Conservation (phyloP, 2,329 filamentous ascomycete species). For the Teratosphaeria zuluensis region DNA sequence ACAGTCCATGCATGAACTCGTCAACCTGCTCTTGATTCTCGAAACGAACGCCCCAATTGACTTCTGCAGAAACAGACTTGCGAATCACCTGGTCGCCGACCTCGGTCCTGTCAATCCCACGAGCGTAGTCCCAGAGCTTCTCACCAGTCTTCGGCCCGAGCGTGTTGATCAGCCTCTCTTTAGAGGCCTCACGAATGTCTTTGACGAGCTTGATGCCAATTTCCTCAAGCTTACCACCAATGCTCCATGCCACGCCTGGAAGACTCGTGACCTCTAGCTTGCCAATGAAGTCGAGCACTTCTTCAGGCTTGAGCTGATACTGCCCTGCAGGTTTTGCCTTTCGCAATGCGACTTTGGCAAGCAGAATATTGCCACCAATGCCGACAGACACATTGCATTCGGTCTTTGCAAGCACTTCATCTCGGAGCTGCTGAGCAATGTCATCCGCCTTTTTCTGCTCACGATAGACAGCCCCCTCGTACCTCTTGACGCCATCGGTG, state of each 20-base stretch:
- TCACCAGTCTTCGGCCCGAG: slow-evolving; percentile 89
- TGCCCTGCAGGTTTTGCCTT: slow-evolving; percentile 94
- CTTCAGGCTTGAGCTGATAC: slow-evolving; percentile 74
- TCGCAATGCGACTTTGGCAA: slow-evolving; percentile 81
- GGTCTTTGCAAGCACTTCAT: slow-evolving; percentile 62
- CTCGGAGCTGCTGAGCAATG: slow-evolving; percentile 58
- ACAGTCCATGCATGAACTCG: slow-evolving; percentile 78
- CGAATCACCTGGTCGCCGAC: slow-evolving; percentile 77
- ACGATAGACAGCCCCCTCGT: slow-evolving; percentile 60
- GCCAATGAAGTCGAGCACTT: slow-evolving; percentile 66
- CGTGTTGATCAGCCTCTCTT: slow-evolving; percentile 61
- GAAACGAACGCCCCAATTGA: slow-evolving; percentile 97
- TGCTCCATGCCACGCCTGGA: slow-evolving; percentile 86
- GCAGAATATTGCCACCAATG: slow-evolving; percentile 80
- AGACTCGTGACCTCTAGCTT: slow-evolving; percentile 69
- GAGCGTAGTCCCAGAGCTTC: slow-evolving; percentile 80
- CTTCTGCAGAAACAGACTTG: slow-evolving; percentile 93
- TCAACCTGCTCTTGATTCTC: slow-evolving; percentile 86
- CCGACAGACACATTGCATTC: slow-evolving; percentile 85
- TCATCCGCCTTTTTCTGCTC: slow-evolving; percentile 72
- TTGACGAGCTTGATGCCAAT: slow-evolving; percentile 73
- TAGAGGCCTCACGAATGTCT: slow-evolving; percentile 68
- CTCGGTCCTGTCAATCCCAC: slow-evolving; percentile 76
- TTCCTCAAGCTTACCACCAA: slow-evolving; percentile 78
- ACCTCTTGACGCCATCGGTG: slow-evolving; percentile 54